Percentiles rank a stretch among this genome's conserved stretches.
These are phyloP conservation scores for Hyphochytrium catenoides DNA, from an alignment of 352 stramenopile species.

Conservation along the genomic window DNA sequence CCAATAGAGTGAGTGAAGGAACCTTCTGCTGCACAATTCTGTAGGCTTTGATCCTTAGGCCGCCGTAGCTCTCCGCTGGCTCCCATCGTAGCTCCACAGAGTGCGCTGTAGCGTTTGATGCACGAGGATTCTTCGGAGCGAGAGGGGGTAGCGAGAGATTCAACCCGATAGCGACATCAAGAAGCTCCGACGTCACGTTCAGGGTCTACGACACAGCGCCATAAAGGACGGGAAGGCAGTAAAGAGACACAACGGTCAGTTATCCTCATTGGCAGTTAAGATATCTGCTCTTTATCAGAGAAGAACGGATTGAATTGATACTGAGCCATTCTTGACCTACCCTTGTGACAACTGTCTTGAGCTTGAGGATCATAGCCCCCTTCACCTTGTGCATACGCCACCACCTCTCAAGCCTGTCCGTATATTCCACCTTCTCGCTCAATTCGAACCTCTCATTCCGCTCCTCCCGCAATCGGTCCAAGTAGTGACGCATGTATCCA, in stretches of 20 bases:
- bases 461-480: too few relatives aligned
- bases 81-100: conserved; percentile 42
- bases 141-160: conserved; percentile 56
- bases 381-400: conserved; percentile 1
- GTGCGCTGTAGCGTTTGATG: conserved; percentile 35
- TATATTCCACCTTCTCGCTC: too few relatives aligned
- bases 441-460: too few relatives aligned
- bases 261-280: too few relatives aligned
- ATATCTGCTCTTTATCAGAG: too few relatives aligned
- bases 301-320: too few relatives aligned
- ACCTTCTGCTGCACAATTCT: conserved; percentile 46
- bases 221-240: too few relatives aligned
- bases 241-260: too few relatives aligned
- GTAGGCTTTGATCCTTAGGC: conserved; percentile 58
- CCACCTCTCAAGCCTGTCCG: not conserved
- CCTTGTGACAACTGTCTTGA: conserved; percentile 64
- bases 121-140: conserved; percentile 24
- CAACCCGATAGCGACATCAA: conserved; percentile 59
- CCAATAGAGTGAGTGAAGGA: conserved; percentile 46
- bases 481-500: conserved; percentile 19
- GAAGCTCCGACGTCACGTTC: conserved; percentile 60
- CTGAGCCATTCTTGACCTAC: too few relatives aligned
- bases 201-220: too few relatives aligned
- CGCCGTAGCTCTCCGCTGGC: conserved; percentile 22
- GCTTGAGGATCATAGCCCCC: conserved; percentile 32